Evolutionary conservation across 2,329 filamentous ascomycete genomes (phyloP).

Genomic region (Ophiocordyceps unilateralis): DNA sequence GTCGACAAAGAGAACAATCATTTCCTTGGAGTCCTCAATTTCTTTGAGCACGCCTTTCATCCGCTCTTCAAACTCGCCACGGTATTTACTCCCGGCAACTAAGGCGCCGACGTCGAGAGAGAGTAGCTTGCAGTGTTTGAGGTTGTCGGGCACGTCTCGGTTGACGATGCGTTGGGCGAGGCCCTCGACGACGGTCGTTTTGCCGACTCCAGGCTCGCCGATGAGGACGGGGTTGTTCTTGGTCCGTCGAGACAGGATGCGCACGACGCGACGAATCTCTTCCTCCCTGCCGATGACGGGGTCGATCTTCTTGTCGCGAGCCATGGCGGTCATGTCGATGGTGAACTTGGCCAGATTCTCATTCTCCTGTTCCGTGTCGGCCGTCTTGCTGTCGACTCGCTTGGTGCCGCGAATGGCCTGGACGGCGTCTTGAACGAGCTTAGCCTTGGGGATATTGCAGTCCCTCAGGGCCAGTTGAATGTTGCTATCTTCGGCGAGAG

Average conservation of each 20-base stretch:
- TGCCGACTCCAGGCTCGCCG: slow-evolving; percentile 93
- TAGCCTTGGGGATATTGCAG: slow-evolving; percentile 78
- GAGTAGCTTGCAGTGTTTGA: slow-evolving; percentile 83
- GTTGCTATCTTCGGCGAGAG: slow-evolving; percentile 59
- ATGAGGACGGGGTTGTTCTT: slow-evolving; percentile 99
- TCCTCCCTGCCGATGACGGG: slow-evolving; percentile 94
- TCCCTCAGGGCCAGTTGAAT: slow-evolving; percentile 65
- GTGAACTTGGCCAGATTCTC: slow-evolving; percentile 98
- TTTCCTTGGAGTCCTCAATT: slow-evolving; percentile 85
- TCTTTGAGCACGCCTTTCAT: slow-evolving; percentile 99
- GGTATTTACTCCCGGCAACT: slow-evolving; percentile 94
- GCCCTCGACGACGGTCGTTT: slow-evolving; percentile 95
- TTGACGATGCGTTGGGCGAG: slow-evolving; percentile 92
- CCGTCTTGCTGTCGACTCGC: slow-evolving; percentile 89
- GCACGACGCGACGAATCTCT: slow-evolving; percentile 80
- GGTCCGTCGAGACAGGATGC: slow-evolving; percentile 80
- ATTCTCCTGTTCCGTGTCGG: slow-evolving; percentile 79
- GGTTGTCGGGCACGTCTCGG: slow-evolving; percentile 85
- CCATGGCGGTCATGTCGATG: slow-evolving; percentile 94
- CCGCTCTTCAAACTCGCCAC: slow-evolving; percentile 94
- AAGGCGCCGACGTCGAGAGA: slow-evolving; percentile 90
- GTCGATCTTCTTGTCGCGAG: slow-evolving; percentile 92
- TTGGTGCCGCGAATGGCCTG: slow-evolving; percentile 82
- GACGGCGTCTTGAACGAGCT: slow-evolving; percentile 80
- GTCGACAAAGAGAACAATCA: slow-evolving; percentile 95